Conservation (phyloP, 441 rosid genomes). For the Gossypium davidsonii region DNA sequence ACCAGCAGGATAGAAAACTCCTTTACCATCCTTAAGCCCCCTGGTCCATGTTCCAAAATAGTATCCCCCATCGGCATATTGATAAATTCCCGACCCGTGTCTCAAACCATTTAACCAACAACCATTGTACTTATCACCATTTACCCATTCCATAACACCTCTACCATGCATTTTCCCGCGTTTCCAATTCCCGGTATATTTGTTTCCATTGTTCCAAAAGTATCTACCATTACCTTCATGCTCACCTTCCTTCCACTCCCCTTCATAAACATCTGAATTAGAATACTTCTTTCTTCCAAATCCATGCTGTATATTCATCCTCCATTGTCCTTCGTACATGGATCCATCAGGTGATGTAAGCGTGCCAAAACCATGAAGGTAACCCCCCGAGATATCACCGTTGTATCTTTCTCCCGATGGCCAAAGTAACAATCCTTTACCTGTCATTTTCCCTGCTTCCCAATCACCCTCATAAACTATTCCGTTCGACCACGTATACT, state of each 20-base stretch:
- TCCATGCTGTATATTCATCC: conserved; percentile 83
- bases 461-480: conserved; percentile 79
- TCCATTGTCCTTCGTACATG: conserved; percentile 69
- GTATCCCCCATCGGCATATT: conserved; percentile 69
- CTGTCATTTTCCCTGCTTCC: conserved; percentile 84
- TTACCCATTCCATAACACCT: conserved; percentile 91
- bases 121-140: conserved; percentile 77
- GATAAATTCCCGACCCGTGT: conserved; percentile 83
- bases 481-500: conserved; percentile 66
- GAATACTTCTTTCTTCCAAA: conserved; percentile 67
- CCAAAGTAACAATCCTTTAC: conserved; percentile 71
- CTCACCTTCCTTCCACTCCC: conserved; percentile 89
- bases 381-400: conserved; percentile 84
- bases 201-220: conserved; percentile 72
- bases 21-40: conserved; percentile 84
- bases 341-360: conserved; percentile 55
- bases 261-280: conserved; percentile 77
- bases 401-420: conserved; percentile 67
- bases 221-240: conserved; percentile 79
- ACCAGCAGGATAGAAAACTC: conserved; percentile 76
- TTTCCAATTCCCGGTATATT: conserved; percentile 80
- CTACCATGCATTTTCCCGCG: conserved; percentile 77
- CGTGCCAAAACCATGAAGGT: conserved; percentile 75
- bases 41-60: conserved; percentile 80
- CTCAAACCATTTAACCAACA: conserved; percentile 74